A percentile compares a stretch with the other conserved stretches of the same genome.
Conservation (phyloP, 1,284 basidiomycete species). For the Trichosporon ovoides region DNA sequence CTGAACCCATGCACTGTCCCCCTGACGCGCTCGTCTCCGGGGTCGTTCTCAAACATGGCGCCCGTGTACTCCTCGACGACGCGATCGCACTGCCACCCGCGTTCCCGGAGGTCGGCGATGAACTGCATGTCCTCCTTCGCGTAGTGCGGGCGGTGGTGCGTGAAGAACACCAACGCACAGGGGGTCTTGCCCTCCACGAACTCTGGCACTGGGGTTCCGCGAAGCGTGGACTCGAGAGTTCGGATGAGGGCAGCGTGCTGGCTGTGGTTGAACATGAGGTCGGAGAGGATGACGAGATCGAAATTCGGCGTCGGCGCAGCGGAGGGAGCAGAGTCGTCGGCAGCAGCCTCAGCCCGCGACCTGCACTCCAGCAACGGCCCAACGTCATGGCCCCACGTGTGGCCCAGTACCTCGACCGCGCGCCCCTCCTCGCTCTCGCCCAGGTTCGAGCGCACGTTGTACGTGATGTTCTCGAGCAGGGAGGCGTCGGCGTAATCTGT, state of each 20-base stretch:
- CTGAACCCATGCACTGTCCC: conserved; percentile 60
- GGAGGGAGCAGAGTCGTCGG: neutral
- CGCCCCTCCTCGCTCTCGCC: neutral
- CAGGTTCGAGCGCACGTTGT: conserved; percentile 56
- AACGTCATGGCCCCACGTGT: conserved; percentile 78
- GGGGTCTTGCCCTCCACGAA: conserved; percentile 43
- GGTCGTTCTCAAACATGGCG: conserved; percentile 83
- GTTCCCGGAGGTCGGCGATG: conserved; percentile 52
- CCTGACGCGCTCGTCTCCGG: conserved; percentile 59
- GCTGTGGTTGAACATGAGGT: conserved; percentile 58
- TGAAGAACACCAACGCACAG: conserved; percentile 80
- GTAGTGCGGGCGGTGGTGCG: conserved; percentile 81
- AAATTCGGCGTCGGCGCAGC: conserved; percentile 47
- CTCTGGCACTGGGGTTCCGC: conserved; percentile 40
- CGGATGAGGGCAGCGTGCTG: conserved; percentile 77
- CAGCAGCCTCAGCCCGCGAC: conserved; percentile 1
- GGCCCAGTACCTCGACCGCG: conserved; percentile 57
- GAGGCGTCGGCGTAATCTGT: conserved; percentile 87
- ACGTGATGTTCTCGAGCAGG: conserved; percentile 70
- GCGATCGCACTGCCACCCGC: conserved; percentile 71
- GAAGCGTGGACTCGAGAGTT: conserved; percentile 59
- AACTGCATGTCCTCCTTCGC: conserved; percentile 80
- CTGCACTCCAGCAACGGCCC: conserved; percentile 52
- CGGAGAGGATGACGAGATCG: conserved; percentile 81
- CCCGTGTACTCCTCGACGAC: conserved; percentile 63